Evolutionary conservation across 2,329 filamentous ascomycete genomes (phyloP), one percentile per base, ranked within the genome.

Genomic region (Ophiostoma sp.): DNA sequence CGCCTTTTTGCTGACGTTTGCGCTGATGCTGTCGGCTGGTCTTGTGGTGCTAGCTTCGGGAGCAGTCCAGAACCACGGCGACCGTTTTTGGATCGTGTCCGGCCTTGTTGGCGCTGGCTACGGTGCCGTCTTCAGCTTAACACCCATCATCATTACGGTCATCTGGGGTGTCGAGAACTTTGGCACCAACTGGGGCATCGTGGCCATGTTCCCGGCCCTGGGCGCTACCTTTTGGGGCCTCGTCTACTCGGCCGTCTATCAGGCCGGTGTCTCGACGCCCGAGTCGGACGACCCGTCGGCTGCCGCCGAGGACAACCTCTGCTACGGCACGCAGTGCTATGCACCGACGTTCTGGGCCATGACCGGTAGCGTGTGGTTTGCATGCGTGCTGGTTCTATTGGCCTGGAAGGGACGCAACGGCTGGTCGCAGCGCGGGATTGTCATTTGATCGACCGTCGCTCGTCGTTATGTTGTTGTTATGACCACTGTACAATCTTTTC

Each of bases 81-180:
- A 92, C 69, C 88, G 93, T 48, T 97, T 98, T 84, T 95, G 94
- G 88, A 82, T 95, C 66, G 92, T 97, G 9, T 97, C 94, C 0
- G 89, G 92, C 0, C 87, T 95, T 1, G 90, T 99, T 7, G 96
- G 96, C 7, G 91, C 94, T 1, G 96, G 96, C 61, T 98, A 99
- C 80, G 96, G 96, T 61, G 95, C 95, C 42, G 89, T 95, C 28
- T 99, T 98, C 84, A 92, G 90, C 66, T 87, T 98, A 6, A 92
- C 93, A 0, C 96, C 96, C 1, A 95, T 98, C 76, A 93, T 98
- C 73, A 92, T 98, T 77, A 94, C 91, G n/a, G 94, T 98, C 11
- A 95, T 99, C 63, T 99, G 96, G 96, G 96, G 96, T 33, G 94
- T 97, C 0, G 95, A 98, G 84, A 99, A 98, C 81, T 98, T 99